Evolutionary conservation across 2,329 filamentous ascomycete species (phyloP), one percentile per base, ranked within the genome.

Genomic region (Nemania diffusa): DNA sequence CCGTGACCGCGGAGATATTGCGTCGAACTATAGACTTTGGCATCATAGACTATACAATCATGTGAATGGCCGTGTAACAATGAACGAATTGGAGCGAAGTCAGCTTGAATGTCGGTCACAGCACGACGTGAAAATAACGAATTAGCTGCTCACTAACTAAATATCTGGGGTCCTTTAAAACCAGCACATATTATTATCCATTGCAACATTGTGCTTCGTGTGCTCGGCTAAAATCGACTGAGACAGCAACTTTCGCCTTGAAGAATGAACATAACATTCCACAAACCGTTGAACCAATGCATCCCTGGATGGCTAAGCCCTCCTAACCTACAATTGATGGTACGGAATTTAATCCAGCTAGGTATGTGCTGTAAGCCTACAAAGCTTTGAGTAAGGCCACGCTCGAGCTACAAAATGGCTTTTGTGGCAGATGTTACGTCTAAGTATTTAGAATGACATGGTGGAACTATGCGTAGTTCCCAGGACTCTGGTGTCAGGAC

Each of bases 1-100:
- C 51, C 20, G 52, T n/a, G 15, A 58, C 24, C 34, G 27, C 32
- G 51, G 22, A 67, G 53, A 60, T 61, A 17, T 58, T 65, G 58
- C 60, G 48, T 63, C 63, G 42, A 64, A 64, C 51, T 52, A 58
- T n/a, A n/a, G n/a, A n/a, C n/a, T n/a, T n/a, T n/a, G n/a, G n/a
- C n/a, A n/a, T n/a, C n/a, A n/a, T 50, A 32, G 11, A 29, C 20
- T 51, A 44, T 42, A 32, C 52, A 0, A 48, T 62, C 46, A 62
- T 56, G n/a, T 51, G 24, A 8, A 22, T 17, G 15, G 27, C 5
- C 22, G 11, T 56, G 29, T 60, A 51, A 46, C 57, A 17, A n/a
- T n/a, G n/a, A 42, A 27, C 20, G 42, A 59, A 17, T 24, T 34
- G 48, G 55, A 57, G 51, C 51, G 46, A 62, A 52, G 11, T 29